phyloP scores from a whole-genome alignment of 2,329 filamentous ascomycete species.

The Trichophyton equinum region DNA sequence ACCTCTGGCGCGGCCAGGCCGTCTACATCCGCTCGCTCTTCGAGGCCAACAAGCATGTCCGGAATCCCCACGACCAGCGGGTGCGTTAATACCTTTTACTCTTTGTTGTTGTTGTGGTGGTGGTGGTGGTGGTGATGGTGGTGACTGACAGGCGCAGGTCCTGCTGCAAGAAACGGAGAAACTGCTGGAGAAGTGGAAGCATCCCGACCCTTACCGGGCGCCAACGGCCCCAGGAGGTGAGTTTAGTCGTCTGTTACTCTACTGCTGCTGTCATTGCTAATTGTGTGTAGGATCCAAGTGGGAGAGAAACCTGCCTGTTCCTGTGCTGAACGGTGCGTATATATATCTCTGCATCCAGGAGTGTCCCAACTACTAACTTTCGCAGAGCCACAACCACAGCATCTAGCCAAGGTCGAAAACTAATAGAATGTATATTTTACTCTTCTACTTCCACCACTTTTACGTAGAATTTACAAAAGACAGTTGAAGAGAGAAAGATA shows the following conservation, averaged over 20 bases:
- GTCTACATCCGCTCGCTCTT: conserved; percentile 92
- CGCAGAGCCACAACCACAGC: conserved; percentile 19
- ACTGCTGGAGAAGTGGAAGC: conserved; percentile 86
- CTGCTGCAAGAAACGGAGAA: conserved; percentile 80
- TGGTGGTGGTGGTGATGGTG: background rate
- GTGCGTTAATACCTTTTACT: conserved; percentile 38
- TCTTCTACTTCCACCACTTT: background rate
- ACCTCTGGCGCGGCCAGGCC: conserved; percentile 90
- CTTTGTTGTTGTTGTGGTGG: background rate
- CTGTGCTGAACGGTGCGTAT: conserved; percentile 63
- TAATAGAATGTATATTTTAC: background rate
- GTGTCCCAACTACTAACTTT: background rate
- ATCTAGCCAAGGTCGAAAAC: conserved; percentile 6
- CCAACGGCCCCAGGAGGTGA: conserved; percentile 88
- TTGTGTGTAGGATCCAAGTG: conserved; percentile 67
- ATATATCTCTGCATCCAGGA: background rate
- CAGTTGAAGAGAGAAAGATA: background rate
- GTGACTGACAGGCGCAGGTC: conserved; percentile 41
- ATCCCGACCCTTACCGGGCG: conserved; percentile 81
- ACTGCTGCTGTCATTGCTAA: background rate
- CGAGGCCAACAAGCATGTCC: conserved; percentile 78
- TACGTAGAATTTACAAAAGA: background rate
- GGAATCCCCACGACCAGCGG: conserved; percentile 72
- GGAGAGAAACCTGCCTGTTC: conserved; percentile 79
- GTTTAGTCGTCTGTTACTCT: conserved; percentile 17